A percentile compares a stretch with the other conserved stretches of the same genome.
These are phyloP conservation scores for Ochromonadaceae sp. DNA, from an alignment of 352 stramenopile species.

Conservation along the genomic window DNA sequence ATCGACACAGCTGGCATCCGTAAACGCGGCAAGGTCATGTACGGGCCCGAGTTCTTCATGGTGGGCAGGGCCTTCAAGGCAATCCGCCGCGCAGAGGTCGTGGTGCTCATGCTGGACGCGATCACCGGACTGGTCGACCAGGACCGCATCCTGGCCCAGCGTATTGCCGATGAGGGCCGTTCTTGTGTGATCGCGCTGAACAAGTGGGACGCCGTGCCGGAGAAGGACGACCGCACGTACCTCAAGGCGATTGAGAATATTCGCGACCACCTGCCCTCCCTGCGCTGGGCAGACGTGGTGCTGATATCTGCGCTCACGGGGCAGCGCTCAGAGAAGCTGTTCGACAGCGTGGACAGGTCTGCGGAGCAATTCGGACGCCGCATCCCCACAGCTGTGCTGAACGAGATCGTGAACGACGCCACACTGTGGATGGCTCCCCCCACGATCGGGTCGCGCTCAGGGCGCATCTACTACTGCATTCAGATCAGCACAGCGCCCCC, in stretches of 20 bases:
- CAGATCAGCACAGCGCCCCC: constrained; percentile 50
- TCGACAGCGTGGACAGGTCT: constrained; percentile 47
- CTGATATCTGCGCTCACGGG: constrained; percentile 59
- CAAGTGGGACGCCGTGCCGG: constrained; percentile 61
- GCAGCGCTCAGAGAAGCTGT: constrained; percentile 57
- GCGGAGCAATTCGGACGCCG: constrained; percentile 43
- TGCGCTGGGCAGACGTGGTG: constrained; percentile 32
- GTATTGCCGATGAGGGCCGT: constrained; percentile 29
- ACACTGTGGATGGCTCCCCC: constrained; percentile 58
- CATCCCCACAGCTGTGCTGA: constrained; percentile 56
- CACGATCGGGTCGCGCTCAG: constrained; percentile 32
- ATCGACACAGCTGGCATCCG: constrained; percentile 63
- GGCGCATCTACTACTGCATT: constrained; percentile 59
- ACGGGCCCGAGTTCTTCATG: constrained; percentile 72
- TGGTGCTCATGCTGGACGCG: constrained; percentile 41
- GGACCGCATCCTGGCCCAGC: constrained; percentile 49
- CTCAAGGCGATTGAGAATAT: constrained; percentile 47
- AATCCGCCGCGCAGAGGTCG: constrained; percentile 58
- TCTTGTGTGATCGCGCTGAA: constrained; percentile 62
- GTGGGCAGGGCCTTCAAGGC: constrained; percentile 53
- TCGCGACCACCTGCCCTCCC: constrained; percentile 38
- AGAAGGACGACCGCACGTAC: constrained; percentile 58
- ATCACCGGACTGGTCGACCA: constrained; percentile 39
- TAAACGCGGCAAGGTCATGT: constrained; percentile 45
- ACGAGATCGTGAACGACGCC: constrained; percentile 56